Evolutionary conservation across 2,329 filamentous ascomycete species (phyloP).

Genomic region (Dothideomycetidae sp.): DNA sequence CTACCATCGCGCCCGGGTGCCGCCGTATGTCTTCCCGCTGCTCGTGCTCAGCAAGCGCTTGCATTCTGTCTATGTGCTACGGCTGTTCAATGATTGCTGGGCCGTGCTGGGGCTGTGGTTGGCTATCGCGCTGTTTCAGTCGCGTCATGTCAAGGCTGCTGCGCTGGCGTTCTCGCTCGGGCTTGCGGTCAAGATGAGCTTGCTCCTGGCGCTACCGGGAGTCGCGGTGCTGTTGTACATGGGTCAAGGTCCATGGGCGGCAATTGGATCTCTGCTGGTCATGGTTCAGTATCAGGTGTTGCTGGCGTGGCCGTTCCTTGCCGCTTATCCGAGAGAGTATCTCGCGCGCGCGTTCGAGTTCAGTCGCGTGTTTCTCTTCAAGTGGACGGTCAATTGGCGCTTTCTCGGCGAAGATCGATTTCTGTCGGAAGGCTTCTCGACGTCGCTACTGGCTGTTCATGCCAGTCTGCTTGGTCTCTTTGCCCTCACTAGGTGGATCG

Average conservation of each 20-base stretch:
- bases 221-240: slow-evolving; percentile 64
- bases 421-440: slow-evolving; percentile 54
- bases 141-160: slow-evolving; percentile 56
- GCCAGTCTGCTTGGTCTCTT: slow-evolving; percentile 52
- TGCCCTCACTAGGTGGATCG: slow-evolving; percentile 54
- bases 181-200: slow-evolving; percentile 87
- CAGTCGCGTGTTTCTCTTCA: slow-evolving; percentile 80
- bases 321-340: slow-evolving; percentile 54
- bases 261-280: slow-evolving; percentile 53
- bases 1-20: slow-evolving; percentile 63
- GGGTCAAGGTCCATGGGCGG: slow-evolving; percentile 50
- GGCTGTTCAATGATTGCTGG: slow-evolving; percentile 93
- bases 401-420: slow-evolving; percentile 80
- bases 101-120: slow-evolving; percentile 71
- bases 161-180: slow-evolving; percentile 62
- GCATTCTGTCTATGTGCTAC: slow-evolving; percentile 83
- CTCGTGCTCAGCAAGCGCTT: slow-evolving; percentile 80
- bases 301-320: slow-evolving; percentile 53
- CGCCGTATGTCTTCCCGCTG: slow-evolving; percentile 75
- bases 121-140: slow-evolving; percentile 66
- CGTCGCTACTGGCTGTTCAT: slow-evolving; percentile 53
- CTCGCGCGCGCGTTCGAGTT: slow-evolving; percentile 77
- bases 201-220: slow-evolving; percentile 70
- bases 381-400: slow-evolving; percentile 98
- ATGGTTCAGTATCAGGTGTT: slow-evolving; percentile 62